Evolutionary conservation across 2,329 filamentous ascomycete genomes (phyloP).

Genomic region (Tolypocladium sp.): DNA sequence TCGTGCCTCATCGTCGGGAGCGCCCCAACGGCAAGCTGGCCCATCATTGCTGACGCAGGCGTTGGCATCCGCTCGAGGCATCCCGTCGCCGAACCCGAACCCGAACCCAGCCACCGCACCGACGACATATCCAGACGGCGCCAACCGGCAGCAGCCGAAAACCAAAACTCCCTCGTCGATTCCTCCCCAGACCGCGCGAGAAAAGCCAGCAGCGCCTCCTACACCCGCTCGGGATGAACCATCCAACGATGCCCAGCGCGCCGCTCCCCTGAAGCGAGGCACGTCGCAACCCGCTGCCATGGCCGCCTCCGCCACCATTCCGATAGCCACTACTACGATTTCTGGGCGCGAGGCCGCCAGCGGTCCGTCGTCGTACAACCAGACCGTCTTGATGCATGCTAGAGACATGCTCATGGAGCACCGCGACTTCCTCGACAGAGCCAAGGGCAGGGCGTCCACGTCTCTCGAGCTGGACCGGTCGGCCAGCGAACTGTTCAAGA

Average conservation of each 20-base stretch:
- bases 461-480: slow-evolving; percentile 25
- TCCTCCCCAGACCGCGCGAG: not conserved
- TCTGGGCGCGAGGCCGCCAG: slow-evolving; percentile 18
- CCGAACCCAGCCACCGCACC: not conserved
- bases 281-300: slow-evolving; percentile 15
- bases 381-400: slow-evolving; percentile 20
- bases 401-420: slow-evolving; percentile 27
- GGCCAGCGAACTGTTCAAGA: slow-evolving; percentile 12
- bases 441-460: slow-evolving; percentile 18
- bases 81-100: slow-evolving; percentile 16
- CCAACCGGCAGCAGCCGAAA: not conserved
- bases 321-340: slow-evolving; percentile 18
- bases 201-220: not conserved
- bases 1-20: slow-evolving; percentile 13
- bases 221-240: slow-evolving; percentile 22
- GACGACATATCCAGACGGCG: not conserved
- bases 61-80: slow-evolving; percentile 49
- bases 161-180: not conserved
- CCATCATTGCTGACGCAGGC: slow-evolving; percentile 49
- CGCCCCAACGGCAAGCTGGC: slow-evolving; percentile 36
- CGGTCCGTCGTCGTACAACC: slow-evolving; percentile 22
- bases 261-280: slow-evolving; percentile 22
- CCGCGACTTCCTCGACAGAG: slow-evolving; percentile 20
- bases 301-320: slow-evolving; percentile 21
- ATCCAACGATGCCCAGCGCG: slow-evolving; percentile 22